A percentile compares a stretch with the other conserved stretches of the same genome.
phyloP scores from a whole-genome alignment of 2,329 filamentous ascomycete species.

The Claviceps sp. region DNA sequence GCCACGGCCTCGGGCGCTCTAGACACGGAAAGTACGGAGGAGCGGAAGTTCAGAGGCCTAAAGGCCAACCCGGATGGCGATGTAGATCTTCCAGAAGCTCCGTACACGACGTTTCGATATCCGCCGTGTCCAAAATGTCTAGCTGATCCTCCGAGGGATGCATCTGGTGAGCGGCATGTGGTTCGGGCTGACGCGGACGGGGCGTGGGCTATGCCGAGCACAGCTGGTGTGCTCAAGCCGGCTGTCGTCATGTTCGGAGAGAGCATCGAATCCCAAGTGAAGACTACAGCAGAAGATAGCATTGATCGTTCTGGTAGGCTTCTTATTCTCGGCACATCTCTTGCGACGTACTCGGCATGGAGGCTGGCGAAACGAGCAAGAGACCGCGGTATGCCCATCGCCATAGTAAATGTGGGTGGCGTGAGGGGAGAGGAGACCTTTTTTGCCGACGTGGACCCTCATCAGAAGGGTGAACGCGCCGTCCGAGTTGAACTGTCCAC shows the following conservation, averaged over 20 bases:
- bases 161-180: conserved; percentile 38
- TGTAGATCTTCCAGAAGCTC: conserved; percentile 74
- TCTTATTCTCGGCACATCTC: conserved; percentile 72
- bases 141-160: conserved; percentile 40
- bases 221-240: conserved; percentile 76
- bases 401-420: conserved; percentile 77
- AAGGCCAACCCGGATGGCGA: conserved; percentile 90
- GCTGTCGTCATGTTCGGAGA: conserved; percentile 96
- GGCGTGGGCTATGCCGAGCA: conserved; percentile 54
- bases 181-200: conserved; percentile 69
- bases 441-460: conserved; percentile 42
- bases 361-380: conserved; percentile 71
- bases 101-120: conserved; percentile 83
- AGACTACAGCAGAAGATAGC: conserved; percentile 62
- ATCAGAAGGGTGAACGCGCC: conserved; percentile 36
- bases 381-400: conserved; percentile 73
- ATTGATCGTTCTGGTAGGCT: conserved; percentile 65
- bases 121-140: conserved; percentile 78
- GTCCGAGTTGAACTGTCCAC: conserved; percentile 46
- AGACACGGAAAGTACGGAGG: conserved; percentile 60
- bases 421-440: conserved; percentile 67
- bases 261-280: conserved; percentile 58
- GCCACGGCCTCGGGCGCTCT: conserved; percentile 64
- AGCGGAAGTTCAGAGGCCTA: conserved; percentile 54
- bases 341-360: conserved; percentile 95